Conservation (phyloP, 1,284 basidiomycete species). For the Marasmius sp. region DNA sequence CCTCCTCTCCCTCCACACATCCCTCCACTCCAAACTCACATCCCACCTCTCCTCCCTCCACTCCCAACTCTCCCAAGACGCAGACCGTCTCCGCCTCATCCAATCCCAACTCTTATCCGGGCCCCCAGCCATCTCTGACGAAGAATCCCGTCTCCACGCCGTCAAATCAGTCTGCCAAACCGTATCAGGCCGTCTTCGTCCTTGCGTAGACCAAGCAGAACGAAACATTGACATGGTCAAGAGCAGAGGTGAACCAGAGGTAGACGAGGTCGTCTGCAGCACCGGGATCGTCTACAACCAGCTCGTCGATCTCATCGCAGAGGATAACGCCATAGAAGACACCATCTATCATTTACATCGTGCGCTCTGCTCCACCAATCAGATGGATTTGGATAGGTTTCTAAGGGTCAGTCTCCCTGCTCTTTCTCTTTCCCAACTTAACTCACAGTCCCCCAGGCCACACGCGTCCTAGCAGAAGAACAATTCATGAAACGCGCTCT, state of each 20-base stretch:
- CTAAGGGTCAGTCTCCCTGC: slow-evolving; percentile 51
- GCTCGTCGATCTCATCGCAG: slow-evolving; percentile 97
- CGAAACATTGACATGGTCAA: slow-evolving; percentile 68
- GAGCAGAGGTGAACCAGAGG: slow-evolving; percentile 75
- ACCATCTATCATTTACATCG: slow-evolving; percentile 96
- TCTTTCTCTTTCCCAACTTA: too few relatives aligned
- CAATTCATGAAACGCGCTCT: slow-evolving; percentile 93
- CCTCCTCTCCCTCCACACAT: slow-evolving; percentile 80
- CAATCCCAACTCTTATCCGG: slow-evolving; percentile 85
- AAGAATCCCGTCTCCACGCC: slow-evolving; percentile 92
- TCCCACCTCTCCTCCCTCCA: slow-evolving; percentile 69
- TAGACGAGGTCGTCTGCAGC: slow-evolving; percentile 93
- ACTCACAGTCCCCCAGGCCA: slow-evolving; percentile 33
- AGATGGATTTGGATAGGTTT: slow-evolving; percentile 91
- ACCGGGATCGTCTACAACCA: slow-evolving; percentile 96
- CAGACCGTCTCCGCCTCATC: slow-evolving; percentile 76
- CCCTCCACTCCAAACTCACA: slow-evolving; percentile 75
- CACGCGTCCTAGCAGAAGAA: slow-evolving; percentile 86
- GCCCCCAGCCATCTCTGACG: slow-evolving; percentile 91
- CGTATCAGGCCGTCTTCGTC: slow-evolving; percentile 69
- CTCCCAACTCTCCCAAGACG: slow-evolving; percentile 66
- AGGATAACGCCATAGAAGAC: slow-evolving; percentile 98
- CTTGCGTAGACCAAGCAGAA: slow-evolving; percentile 65
- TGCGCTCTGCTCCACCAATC: slow-evolving; percentile 82
- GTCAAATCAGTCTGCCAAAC: slow-evolving; percentile 90